Evolutionary conservation across 495 filamentous ascomycete species (phyloP).

Genomic region (Aspergillus baeticus): DNA sequence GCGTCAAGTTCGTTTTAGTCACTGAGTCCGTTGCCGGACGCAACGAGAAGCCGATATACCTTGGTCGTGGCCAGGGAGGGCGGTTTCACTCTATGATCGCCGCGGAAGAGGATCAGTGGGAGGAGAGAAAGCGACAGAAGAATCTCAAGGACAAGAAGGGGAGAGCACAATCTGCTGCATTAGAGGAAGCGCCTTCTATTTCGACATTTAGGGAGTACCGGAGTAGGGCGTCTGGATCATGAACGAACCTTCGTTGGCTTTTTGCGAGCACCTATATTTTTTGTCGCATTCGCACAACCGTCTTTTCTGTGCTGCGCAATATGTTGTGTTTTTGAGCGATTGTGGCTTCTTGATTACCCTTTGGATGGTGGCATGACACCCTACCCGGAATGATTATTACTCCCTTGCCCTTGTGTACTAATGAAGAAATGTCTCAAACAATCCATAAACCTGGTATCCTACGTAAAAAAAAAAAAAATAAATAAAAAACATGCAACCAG

Average conservation of each 20-base stretch:
- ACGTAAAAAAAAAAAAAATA: background rate
- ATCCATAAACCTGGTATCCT: background rate
- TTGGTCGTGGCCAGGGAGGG: constrained; percentile 58
- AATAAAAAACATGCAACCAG: background rate
- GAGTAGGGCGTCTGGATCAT: constrained; percentile 31
- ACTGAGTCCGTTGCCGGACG: constrained; percentile 69
- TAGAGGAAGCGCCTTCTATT: constrained; percentile 24
- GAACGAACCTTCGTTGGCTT: background rate
- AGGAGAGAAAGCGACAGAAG: constrained; percentile 39
- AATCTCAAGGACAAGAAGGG: constrained; percentile 31
- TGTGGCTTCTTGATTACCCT: background rate
- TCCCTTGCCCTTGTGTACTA: background rate
- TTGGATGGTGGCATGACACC: background rate
- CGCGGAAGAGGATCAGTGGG: constrained; percentile 65
- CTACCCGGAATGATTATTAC: background rate
- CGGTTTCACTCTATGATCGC: constrained; percentile 58
- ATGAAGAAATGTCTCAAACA: background rate
- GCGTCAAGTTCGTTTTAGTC: constrained; percentile 70
- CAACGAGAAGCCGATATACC: constrained; percentile 59
- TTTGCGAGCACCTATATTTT: background rate
- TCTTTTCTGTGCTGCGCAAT: background rate
- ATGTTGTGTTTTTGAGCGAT: background rate
- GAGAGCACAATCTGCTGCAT: constrained; percentile 22
- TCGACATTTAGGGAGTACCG: constrained; percentile 59
- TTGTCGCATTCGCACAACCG: too few species aligned